phyloP scores from a whole-genome alignment of 192 early-diverging fungal genomes.

The Coemansia sp. region DNA sequence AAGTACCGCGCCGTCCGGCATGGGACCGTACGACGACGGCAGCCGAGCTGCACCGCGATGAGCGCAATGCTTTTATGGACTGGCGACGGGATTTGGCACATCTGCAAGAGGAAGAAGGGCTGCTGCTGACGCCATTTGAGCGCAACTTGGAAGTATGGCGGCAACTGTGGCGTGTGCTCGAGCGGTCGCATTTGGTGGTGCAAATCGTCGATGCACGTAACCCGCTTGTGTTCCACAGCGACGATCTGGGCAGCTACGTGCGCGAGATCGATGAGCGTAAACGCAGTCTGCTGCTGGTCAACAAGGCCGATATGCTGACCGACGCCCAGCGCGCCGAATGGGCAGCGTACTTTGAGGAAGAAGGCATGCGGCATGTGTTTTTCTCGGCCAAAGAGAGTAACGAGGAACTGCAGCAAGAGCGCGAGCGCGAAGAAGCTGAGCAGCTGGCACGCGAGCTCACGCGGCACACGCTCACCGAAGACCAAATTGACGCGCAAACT shows the following conservation, averaged over 20 bases:
- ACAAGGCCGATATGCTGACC: slow-evolving; percentile 98
- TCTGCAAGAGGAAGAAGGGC: slow-evolving; percentile 89
- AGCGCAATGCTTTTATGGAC: slow-evolving; percentile 85
- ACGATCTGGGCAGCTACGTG: slow-evolving; percentile 90
- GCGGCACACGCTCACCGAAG: slow-evolving; percentile 27
- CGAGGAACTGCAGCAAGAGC: slow-evolving; percentile 68
- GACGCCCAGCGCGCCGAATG: slow-evolving; percentile 79
- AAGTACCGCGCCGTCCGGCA: slow-evolving; percentile 82
- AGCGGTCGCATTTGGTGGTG: slow-evolving; percentile 91
- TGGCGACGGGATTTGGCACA: slow-evolving; percentile 87
- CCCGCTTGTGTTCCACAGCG: slow-evolving; percentile 86
- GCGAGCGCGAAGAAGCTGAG: slow-evolving; percentile 57
- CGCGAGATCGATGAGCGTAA: slow-evolving; percentile 85
- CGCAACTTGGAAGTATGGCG: slow-evolving; percentile 98
- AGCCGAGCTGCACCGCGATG: slow-evolving; percentile 73
- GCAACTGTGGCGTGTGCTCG: slow-evolving; percentile 98
- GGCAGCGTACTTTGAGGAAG: slow-evolving; percentile 85
- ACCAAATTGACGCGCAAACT: slow-evolving; percentile 29
- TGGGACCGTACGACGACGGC: slow-evolving; percentile 88
- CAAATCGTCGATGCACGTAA: slow-evolving; percentile 99
- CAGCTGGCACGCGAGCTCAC: slow-evolving; percentile 38
- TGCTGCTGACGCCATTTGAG: slow-evolving; percentile 97
- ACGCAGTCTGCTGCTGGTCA: slow-evolving; percentile 87
- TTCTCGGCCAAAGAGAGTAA: slow-evolving; percentile 91
- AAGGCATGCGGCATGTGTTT: slow-evolving; percentile 85